A percentile compares a stretch with the other conserved stretches of the same genome.
Conservation (phyloP, 208 protist genomes). For the Naegleria fowleri region DNA sequence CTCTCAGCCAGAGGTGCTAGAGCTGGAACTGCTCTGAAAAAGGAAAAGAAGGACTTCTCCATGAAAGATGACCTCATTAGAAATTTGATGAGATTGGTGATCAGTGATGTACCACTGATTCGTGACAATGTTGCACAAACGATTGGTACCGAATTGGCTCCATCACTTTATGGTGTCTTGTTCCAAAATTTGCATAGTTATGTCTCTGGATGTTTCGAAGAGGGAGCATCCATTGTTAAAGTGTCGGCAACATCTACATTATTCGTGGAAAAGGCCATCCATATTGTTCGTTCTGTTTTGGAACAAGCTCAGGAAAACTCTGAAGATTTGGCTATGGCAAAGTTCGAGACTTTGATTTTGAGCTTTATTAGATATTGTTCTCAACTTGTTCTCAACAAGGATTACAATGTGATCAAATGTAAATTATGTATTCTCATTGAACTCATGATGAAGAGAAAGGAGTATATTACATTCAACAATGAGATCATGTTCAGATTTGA, state of each 20-base stretch:
- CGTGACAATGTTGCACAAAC: not conserved
- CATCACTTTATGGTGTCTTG: not conserved
- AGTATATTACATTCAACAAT: not conserved
- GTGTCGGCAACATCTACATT: not conserved
- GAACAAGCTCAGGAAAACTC: not conserved
- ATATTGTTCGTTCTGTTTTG: not conserved
- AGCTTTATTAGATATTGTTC: not conserved
- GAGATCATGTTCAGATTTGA: constrained; percentile 18
- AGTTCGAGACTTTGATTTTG: constrained; percentile 18
- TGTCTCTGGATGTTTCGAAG: not conserved
- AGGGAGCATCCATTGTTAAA: not conserved
- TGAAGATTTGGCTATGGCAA: constrained; percentile 14
- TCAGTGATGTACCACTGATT: not conserved
- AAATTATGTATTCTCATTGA: constrained; percentile 20
- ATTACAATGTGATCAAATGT: not conserved
- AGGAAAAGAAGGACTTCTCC: not conserved
- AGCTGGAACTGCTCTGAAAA: not conserved
- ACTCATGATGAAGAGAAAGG: not conserved
- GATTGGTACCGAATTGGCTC: not conserved
- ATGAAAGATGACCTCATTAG: not conserved
- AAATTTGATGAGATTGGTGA: not conserved
- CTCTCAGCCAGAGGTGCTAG: not conserved
- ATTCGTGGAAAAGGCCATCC: not conserved
- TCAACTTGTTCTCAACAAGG: not conserved
- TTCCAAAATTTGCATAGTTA: not conserved